These are phyloP conservation scores for Fagus sylvatica DNA, from an alignment of 306 rosid species.

Conservation along the genomic window DNA sequence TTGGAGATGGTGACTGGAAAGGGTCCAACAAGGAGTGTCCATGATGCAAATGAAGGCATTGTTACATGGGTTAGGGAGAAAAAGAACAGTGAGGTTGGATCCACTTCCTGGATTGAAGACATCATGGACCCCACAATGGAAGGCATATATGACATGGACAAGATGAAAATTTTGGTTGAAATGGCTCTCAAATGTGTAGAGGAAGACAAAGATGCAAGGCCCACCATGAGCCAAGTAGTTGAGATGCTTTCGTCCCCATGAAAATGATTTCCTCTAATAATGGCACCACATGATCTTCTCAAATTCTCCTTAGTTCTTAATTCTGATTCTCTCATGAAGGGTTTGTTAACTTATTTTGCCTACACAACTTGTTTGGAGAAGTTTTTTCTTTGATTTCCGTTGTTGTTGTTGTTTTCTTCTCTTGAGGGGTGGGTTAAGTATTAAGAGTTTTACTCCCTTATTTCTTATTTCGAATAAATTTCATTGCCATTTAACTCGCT, in stretches of 20 bases:
- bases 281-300: background rate
- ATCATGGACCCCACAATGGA: slow-evolving; percentile 36
- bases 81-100: slow-evolving; percentile 1
- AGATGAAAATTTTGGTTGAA: slow-evolving; percentile 35
- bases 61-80: slow-evolving; percentile 44
- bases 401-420: too few species aligned
- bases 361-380: too few species aligned
- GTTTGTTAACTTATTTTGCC: too few species aligned
- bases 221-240: slow-evolving; percentile 57
- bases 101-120: slow-evolving; percentile 37
- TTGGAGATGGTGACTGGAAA: slow-evolving; percentile 62
- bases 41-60: slow-evolving; percentile 13
- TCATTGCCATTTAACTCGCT: too few species aligned
- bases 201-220: slow-evolving; percentile 60
- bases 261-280: background rate
- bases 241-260: slow-evolving; percentile 35
- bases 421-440: too few species aligned
- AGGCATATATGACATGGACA: slow-evolving; percentile 22
- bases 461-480: too few species aligned
- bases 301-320: background rate
- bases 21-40: slow-evolving; percentile 20
- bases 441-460: too few species aligned
- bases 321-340: background rate
- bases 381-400: too few species aligned
- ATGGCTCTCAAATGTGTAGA: slow-evolving; percentile 53